Evolutionary conservation across 1,284 basidiomycete species (phyloP).

Genomic region (Cryptococcus depauperatus): DNA sequence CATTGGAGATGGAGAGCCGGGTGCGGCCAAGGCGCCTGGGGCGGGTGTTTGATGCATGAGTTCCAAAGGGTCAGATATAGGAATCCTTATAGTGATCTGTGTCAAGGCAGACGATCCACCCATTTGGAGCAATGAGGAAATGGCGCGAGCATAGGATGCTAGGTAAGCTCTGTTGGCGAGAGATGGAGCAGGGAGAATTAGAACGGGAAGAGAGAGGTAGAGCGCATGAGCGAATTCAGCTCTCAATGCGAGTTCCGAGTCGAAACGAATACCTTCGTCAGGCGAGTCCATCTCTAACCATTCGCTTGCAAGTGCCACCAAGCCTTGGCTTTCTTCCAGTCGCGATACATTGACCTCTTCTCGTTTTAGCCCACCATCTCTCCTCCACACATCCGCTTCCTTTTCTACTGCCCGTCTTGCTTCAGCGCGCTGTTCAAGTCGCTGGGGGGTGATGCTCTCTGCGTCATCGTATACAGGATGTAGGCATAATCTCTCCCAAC

Average conservation of each 20-base stretch:
- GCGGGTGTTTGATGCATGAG: not conserved
- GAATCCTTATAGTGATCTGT: constrained; percentile 53
- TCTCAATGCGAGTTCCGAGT: constrained; percentile 86
- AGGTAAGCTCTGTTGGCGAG: constrained; percentile 76
- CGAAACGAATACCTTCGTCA: constrained; percentile 91
- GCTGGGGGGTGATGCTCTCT: not conserved
- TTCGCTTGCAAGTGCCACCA: constrained; percentile 68
- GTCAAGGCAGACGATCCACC: constrained; percentile 46
- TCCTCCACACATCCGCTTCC: constrained; percentile 82
- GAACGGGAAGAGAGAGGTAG: constrained; percentile 76
- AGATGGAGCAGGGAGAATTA: constrained; percentile 69
- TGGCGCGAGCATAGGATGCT: constrained; percentile 83
- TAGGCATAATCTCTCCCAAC: constrained; percentile 86
- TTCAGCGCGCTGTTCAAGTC: constrained; percentile 16
- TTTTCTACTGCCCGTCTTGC: constrained; percentile 55
- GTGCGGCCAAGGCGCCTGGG: not conserved
- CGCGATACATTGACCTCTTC: constrained; percentile 84
- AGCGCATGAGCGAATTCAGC: constrained; percentile 91
- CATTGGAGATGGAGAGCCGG: constrained; percentile 72
- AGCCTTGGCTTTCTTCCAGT: constrained; percentile 59
- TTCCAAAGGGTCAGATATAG: constrained; percentile 1
- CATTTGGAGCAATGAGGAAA: constrained; percentile 66
- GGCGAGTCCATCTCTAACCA: constrained; percentile 93
- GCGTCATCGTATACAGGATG: constrained; percentile 47
- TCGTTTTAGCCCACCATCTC: constrained; percentile 64